Conservation (phyloP, 1,139 yeast genomes). For the Saccharomyces hybrid region DNA sequence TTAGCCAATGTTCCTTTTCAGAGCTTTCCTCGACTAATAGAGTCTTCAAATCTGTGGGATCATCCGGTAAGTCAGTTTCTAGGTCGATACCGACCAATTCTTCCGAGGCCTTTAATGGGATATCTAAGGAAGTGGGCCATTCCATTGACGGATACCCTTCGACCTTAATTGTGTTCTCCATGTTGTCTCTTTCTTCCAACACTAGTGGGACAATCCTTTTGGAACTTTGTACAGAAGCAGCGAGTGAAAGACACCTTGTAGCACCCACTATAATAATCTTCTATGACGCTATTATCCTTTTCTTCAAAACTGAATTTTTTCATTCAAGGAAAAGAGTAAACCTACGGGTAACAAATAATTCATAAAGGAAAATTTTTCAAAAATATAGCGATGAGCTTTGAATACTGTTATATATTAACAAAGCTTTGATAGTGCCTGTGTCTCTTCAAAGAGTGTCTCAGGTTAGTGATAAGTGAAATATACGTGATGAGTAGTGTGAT, state of each 20-base stretch:
- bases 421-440: not conserved
- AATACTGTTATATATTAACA: not conserved
- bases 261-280: not conserved
- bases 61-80: slow-evolving; percentile 75
- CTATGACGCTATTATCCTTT: not conserved
- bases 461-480: not conserved
- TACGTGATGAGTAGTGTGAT: slow-evolving; percentile 7
- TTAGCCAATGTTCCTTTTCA: slow-evolving; percentile 71
- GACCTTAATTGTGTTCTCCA: not conserved
- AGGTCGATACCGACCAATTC: slow-evolving; percentile 66
- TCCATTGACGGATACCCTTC: slow-evolving; percentile 31
- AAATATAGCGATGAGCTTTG: slow-evolving; percentile 1
- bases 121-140: slow-evolving; percentile 40
- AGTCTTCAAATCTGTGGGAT: slow-evolving; percentile 72
- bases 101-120: slow-evolving; percentile 58
- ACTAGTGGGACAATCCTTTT: not conserved
- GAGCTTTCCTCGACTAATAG: slow-evolving; percentile 75
- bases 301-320: not conserved
- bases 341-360: not conserved
- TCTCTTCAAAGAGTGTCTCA: too few species aligned
- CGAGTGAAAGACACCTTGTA: not conserved
- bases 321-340: not conserved
- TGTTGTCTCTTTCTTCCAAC: not conserved
- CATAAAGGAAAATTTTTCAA: not conserved
- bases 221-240: not conserved